Conservation (phyloP, 2,329 filamentous ascomycete genomes). For the Epichloe aotearoae region DNA sequence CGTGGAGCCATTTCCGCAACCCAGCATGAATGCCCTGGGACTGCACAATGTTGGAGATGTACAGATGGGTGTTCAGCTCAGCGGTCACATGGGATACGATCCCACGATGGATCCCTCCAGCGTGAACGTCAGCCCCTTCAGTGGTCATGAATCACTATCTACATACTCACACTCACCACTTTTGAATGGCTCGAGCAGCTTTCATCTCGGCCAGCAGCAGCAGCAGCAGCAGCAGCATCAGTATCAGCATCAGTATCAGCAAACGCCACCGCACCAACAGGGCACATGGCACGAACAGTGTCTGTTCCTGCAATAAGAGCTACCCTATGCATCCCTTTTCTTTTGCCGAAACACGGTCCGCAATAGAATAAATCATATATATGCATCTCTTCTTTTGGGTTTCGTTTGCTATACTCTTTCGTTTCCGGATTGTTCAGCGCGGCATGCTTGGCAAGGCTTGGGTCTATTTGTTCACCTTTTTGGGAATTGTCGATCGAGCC, state of each 20-base stretch:
- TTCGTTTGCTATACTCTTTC: neutral
- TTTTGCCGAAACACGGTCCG: neutral
- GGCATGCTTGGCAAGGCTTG: neutral
- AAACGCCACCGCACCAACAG: neutral
- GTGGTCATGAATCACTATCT: slow-evolving; percentile 22
- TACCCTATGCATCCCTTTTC: neutral
- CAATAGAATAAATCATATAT: neutral
- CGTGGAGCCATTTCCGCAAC: slow-evolving; percentile 19
- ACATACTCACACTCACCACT: slow-evolving; percentile 23
- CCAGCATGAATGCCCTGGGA: slow-evolving; percentile 17
- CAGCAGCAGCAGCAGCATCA: slow-evolving; percentile 1
- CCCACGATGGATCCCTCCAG: slow-evolving; percentile 19
- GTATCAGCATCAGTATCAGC: too few relatives aligned
- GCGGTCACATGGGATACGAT: slow-evolving; percentile 15
- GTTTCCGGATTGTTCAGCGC: neutral
- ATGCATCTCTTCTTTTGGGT: neutral
- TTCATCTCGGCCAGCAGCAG: neutral
- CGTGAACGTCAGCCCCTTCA: slow-evolving; percentile 22
- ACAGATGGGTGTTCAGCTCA: slow-evolving; percentile 13
- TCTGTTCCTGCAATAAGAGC: slow-evolving; percentile 8
- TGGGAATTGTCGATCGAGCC: neutral
- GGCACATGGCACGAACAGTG: slow-evolving; percentile 14
- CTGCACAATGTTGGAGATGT: slow-evolving; percentile 15
- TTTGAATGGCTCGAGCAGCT: slow-evolving; percentile 8
- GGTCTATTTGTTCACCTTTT: neutral